Percentiles rank a stretch among this genome's conserved stretches.
Evolutionary conservation across 441 rosid genomes (phyloP).

Genomic region (Biscutella auriculata): DNA sequence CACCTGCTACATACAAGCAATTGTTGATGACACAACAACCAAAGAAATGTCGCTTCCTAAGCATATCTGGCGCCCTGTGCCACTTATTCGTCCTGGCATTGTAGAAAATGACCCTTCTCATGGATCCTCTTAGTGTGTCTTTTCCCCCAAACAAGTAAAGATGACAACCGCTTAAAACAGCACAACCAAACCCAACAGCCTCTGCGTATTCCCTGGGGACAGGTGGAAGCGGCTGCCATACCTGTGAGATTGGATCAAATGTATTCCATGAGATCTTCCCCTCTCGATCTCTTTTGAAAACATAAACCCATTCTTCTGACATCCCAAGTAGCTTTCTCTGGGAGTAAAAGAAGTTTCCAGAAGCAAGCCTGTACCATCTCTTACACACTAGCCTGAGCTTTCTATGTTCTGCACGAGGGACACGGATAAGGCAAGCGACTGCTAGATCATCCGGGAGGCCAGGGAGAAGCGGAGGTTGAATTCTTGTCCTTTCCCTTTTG

Average conservation of each 20-base stretch:
- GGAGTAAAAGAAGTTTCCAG: slow-evolving; percentile 63
- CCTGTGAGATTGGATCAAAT: slow-evolving; percentile 62
- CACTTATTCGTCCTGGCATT: slow-evolving; percentile 84
- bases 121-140: slow-evolving; percentile 74
- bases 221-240: slow-evolving; percentile 89
- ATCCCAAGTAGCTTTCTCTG: slow-evolving; percentile 58
- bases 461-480: slow-evolving; percentile 71
- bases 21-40: slow-evolving; percentile 86
- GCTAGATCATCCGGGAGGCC: slow-evolving; percentile 93
- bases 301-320: slow-evolving; percentile 92
- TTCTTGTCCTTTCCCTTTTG: slow-evolving; percentile 57
- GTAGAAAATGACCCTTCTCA: slow-evolving; percentile 71
- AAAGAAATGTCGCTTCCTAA: slow-evolving; percentile 74
- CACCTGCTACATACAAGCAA: slow-evolving; percentile 83
- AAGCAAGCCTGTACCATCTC: slow-evolving; percentile 70
- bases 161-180: slow-evolving; percentile 78
- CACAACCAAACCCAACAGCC: slow-evolving; percentile 88
- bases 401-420: slow-evolving; percentile 72
- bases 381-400: slow-evolving; percentile 75
- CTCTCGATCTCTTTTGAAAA: slow-evolving; percentile 76
- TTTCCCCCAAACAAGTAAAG: slow-evolving; percentile 85
- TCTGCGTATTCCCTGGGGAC: slow-evolving; percentile 80
- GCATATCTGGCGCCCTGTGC: slow-evolving; percentile 89
- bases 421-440: slow-evolving; percentile 77
- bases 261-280: slow-evolving; percentile 87